These are phyloP conservation scores for Sophora flavescens DNA, from an alignment of 306 rosid genomes.

Conservation along the genomic window DNA sequence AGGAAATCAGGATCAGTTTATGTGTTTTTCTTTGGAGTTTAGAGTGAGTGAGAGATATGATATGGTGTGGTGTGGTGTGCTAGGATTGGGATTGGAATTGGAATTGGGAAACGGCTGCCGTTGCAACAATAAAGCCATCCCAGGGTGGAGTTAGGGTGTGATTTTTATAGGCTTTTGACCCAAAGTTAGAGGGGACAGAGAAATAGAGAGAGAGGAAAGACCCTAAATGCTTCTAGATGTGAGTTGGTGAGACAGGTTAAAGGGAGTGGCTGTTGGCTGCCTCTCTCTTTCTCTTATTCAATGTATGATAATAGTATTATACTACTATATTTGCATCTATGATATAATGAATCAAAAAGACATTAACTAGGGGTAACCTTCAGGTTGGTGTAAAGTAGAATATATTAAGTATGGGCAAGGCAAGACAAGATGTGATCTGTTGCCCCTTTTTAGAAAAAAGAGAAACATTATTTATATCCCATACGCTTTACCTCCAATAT, in stretches of 20 bases:
- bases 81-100: slow-evolving; percentile 2
- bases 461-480: slow-evolving; percentile 34
- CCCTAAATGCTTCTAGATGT: slow-evolving; percentile 90
- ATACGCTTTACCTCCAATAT: slow-evolving; percentile 25
- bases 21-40: too few relatives aligned
- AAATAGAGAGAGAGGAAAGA: slow-evolving; percentile 42
- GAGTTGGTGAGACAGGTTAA: slow-evolving; percentile 97
- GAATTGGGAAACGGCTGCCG: not conserved
- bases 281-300: slow-evolving; percentile 31
- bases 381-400: slow-evolving; percentile 90
- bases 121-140: slow-evolving; percentile 55
- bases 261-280: slow-evolving; percentile 73
- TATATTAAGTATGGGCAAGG: slow-evolving; percentile 56
- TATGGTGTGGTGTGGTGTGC: not conserved
- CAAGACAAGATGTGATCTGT: slow-evolving; percentile 58
- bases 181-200: slow-evolving; percentile 38
- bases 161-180: slow-evolving; percentile 85
- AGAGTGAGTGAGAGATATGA: not conserved
- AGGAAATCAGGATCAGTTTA: too few relatives aligned
- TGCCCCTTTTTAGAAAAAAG: slow-evolving; percentile 31
- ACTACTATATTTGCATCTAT: slow-evolving; percentile 54
- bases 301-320: slow-evolving; percentile 39
- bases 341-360: slow-evolving; percentile 58
- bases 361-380: slow-evolving; percentile 73
- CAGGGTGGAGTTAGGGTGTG: slow-evolving; percentile 51